Evolutionary conservation across 768 basidiomycete genomes (phyloP).

Genomic region (Suillus clintonianus): DNA sequence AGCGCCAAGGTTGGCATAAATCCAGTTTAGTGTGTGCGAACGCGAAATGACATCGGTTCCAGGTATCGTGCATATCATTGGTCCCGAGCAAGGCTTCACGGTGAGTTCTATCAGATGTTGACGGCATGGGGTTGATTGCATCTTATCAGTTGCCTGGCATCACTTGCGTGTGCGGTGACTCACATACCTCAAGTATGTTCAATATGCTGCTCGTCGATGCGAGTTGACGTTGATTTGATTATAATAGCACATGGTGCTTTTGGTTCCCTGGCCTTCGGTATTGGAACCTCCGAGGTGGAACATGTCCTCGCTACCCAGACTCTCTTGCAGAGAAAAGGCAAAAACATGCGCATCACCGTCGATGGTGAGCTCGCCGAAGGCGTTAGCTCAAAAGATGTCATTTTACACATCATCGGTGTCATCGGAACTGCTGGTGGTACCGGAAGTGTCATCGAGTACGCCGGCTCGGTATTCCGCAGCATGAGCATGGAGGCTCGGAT

Average conservation of each 20-base stretch:
- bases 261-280: slow-evolving; percentile 90
- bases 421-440: slow-evolving; percentile 95
- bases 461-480: slow-evolving; percentile 82
- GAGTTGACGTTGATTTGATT: slow-evolving; percentile 4
- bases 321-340: slow-evolving; percentile 81
- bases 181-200: slow-evolving; percentile 83
- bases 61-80: slow-evolving; percentile 89
- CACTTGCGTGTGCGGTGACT: slow-evolving; percentile 90
- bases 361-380: slow-evolving; percentile 81
- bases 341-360: slow-evolving; percentile 92
- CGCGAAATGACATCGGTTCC: neutral
- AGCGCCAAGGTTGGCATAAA: slow-evolving; percentile 69
- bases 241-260: slow-evolving; percentile 83
- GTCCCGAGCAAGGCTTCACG: slow-evolving; percentile 93
- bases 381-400: slow-evolving; percentile 87
- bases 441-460: slow-evolving; percentile 89
- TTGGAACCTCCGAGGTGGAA: slow-evolving; percentile 93
- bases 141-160: slow-evolving; percentile 63
- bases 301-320: slow-evolving; percentile 94
- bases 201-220: neutral
- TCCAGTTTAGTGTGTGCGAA: neutral
- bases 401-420: slow-evolving; percentile 85
- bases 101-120: slow-evolving; percentile 35
- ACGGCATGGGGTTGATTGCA: neutral
- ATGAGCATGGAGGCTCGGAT: slow-evolving; percentile 91